phyloP scores from a whole-genome alignment of 768 basidiomycete genomes.

The Phallus indusiatus region DNA sequence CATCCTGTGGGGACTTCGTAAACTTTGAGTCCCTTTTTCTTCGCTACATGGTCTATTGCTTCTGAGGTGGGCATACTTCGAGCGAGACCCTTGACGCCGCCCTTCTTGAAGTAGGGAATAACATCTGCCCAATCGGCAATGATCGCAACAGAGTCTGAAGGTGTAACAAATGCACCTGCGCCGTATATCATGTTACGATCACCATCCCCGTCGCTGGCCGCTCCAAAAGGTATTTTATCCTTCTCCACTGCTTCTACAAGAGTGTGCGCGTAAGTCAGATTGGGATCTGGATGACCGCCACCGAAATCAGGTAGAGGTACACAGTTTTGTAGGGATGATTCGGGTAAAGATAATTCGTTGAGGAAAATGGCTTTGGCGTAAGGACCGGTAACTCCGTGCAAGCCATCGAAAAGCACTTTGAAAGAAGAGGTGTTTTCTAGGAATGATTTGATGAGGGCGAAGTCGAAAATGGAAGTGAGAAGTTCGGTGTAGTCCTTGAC shows the following conservation, averaged over 20 bases:
- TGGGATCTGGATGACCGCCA: constrained; percentile 96
- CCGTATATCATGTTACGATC: constrained; percentile 99
- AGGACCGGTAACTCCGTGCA: constrained; percentile 95
- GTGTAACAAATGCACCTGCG: constrained; percentile 94
- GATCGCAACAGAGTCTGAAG: constrained; percentile 95
- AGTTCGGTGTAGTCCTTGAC: constrained; percentile 81
- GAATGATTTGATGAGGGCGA: constrained; percentile 85
- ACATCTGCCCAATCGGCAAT: constrained; percentile 91
- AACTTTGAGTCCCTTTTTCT: constrained; percentile 85
- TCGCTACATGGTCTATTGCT: constrained; percentile 92
- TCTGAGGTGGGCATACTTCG: constrained; percentile 97
- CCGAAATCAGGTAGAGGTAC: constrained; percentile 91
- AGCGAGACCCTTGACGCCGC: constrained; percentile 91
- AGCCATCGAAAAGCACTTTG: constrained; percentile 89
- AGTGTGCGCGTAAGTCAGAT: constrained; percentile 91
- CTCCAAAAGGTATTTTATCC: constrained; percentile 82
- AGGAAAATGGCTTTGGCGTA: constrained; percentile 88
- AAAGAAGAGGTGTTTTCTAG: constrained; percentile 55
- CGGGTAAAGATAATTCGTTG: constrained; percentile 69
- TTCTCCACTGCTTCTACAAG: constrained; percentile 90
- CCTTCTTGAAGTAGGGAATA: constrained; percentile 87
- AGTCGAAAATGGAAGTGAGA: constrained; percentile 88
- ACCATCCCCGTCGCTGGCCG: constrained; percentile 95
- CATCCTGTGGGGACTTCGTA: constrained; percentile 98
- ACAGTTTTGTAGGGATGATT: constrained; percentile 82